Conservation (phyloP, 768 basidiomycete genomes). For the Butyriboletus loyo region DNA sequence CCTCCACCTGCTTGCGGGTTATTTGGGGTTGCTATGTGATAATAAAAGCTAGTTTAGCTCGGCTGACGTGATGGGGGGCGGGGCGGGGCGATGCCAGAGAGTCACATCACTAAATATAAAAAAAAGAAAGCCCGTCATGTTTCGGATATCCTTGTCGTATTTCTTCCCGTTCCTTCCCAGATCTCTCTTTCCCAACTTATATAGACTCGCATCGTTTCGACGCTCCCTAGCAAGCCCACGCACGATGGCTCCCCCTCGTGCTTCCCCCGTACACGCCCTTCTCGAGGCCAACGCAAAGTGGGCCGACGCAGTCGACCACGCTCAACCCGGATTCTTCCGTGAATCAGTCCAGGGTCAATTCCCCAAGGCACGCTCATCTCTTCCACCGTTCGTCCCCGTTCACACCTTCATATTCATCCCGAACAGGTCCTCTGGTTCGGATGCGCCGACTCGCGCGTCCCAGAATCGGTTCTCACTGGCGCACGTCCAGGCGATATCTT, state of each 20-base stretch:
- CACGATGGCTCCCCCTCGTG: constrained; percentile 4
- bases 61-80: no score
- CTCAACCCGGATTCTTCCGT: constrained; percentile 64
- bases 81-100: no score
- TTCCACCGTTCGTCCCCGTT: no score
- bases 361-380: constrained; percentile 49
- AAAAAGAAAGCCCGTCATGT: no score
- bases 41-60: no score
- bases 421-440: constrained; percentile 75
- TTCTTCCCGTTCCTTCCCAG: no score
- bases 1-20: constrained; percentile 55
- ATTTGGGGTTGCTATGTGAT: no score
- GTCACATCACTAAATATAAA: no score
- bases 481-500: constrained; percentile 84
- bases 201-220: background rate
- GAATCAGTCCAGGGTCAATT: constrained; percentile 59
- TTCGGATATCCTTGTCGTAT: no score
- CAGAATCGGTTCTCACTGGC: constrained; percentile 73
- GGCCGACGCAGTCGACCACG: constrained; percentile 54
- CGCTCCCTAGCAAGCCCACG: background rate
- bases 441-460: constrained; percentile 85
- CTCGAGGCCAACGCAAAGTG: constrained; percentile 62
- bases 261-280: constrained; percentile 20
- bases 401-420: no score
- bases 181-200: background rate